These are phyloP conservation scores for Trypanosomatidae sp. DNA, from an alignment of 208 protist genomes.

Conservation along the genomic window DNA sequence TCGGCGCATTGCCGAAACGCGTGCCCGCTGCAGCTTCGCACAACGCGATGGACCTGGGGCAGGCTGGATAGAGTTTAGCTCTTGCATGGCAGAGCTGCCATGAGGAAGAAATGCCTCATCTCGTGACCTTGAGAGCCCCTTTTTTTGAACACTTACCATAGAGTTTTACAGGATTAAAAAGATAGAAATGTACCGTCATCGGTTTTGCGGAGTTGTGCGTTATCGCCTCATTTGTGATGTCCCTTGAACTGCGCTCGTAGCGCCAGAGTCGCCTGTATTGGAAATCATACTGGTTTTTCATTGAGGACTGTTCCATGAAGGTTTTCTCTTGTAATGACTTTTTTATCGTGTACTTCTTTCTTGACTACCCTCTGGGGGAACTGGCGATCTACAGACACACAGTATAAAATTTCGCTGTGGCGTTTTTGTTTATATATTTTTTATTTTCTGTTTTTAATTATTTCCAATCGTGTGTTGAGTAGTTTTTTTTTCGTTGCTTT, in stretches of 20 bases:
- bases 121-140: not conserved
- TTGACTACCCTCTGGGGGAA: not conserved
- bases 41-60: not conserved
- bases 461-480: constrained; percentile 2
- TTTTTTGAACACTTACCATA: not conserved
- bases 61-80: not conserved
- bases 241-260: not conserved
- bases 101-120: not conserved
- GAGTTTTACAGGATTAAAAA: not conserved
- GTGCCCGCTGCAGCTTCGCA: not conserved
- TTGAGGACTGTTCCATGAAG: not conserved
- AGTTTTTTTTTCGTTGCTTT: not conserved
- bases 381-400: not conserved
- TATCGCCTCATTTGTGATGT: not conserved
- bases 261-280: no score
- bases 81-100: not conserved
- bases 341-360: not conserved
- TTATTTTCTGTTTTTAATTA: no score
- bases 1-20: not conserved
- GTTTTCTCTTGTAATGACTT: not conserved
- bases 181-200: not conserved
- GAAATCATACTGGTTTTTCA: not conserved
- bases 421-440: not conserved
- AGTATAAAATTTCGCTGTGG: not conserved
- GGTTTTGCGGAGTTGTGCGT: not conserved